Evolutionary conservation across 75 land plant species (phyloP), one percentile per base, ranked within the genome.

Genomic region (Selaginella moellendorffii): DNA sequence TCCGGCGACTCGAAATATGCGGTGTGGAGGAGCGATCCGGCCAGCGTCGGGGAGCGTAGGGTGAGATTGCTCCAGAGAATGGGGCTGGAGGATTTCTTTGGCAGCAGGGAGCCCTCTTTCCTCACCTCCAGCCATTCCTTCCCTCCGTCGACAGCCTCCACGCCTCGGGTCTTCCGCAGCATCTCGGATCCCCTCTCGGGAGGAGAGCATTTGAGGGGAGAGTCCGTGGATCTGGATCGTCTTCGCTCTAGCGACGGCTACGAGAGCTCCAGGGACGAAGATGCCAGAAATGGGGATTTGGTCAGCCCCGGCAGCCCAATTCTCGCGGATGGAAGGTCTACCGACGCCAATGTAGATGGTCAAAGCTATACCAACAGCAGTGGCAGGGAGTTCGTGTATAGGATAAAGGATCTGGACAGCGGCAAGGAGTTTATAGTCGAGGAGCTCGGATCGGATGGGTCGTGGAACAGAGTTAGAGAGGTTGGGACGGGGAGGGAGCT

Each of bases 401-500:
- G 66, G 36, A 80, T 76, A 21, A 77, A 61, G 69, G 81, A 81
- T 74, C 30, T 64, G 29, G 80, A 77, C 66, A 72, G 71, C 63
- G 88, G 85, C 18, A 78, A 79, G 30, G 90, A 85, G 76, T 92
- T 88, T 75, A 29, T 77, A 10, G 65, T 68, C 31, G 58, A 79
- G 29, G 88, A 78, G 76, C 22, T 85, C 20, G 66, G 81, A 28
- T 83, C 75, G 46, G 78, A 77, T 63, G 88, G 80, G n/a, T 59
- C 60, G 30, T 53, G 59, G 66, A 65, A 63, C 27, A 73, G 24
- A 31, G 64, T 80, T 30, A 74, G 65, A 71, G 96, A 88, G 52
- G 76, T 92, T 0, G 87, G 71, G 17, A 92, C 97, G 1, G 90
- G 87, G 8, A 69, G 75, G 65, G 87, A 92, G 76, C 53, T 92